phyloP scores from a whole-genome alignment of 768 basidiomycete species.

The Amanita inopinata region DNA sequence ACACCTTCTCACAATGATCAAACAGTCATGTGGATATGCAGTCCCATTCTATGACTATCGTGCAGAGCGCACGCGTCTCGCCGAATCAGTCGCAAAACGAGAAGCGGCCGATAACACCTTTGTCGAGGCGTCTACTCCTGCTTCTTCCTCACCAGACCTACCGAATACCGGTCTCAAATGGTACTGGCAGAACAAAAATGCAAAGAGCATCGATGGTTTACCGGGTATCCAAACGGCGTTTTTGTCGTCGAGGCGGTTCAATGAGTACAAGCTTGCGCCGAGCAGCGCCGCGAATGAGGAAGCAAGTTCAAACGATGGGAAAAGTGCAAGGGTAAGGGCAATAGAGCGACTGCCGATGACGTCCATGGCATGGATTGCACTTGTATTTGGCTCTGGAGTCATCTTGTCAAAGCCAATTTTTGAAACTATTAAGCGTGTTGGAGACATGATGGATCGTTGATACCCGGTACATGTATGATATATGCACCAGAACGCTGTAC shows the following conservation, averaged over 20 bases:
- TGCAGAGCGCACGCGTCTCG: constrained; percentile 42
- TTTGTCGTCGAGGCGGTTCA: neutral
- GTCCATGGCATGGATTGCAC: neutral
- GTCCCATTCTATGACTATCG: constrained; percentile 53
- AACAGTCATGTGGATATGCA: constrained; percentile 57
- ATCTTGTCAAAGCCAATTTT: neutral
- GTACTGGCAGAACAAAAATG: constrained; percentile 47
- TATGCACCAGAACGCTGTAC: no score
- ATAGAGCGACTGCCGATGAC: neutral
- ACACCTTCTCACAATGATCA: neutral
- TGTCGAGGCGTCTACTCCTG: no score
- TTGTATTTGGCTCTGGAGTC: constrained; percentile 1
- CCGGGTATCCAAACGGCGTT: constrained; percentile 20
- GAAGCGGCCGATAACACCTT: constrained; percentile 38
- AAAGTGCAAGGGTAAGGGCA: neutral
- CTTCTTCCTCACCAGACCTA: neutral
- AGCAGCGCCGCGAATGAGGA: neutral
- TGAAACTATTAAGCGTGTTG: neutral
- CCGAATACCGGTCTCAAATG: constrained; percentile 36
- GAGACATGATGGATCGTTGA: constrained; percentile 18
- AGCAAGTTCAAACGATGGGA: neutral
- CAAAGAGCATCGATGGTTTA: constrained; percentile 46
- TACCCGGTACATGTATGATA: no score
- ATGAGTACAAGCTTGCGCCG: neutral
- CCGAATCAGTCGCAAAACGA: constrained; percentile 32